Percentiles rank a stretch among this genome's conserved stretches.
phyloP scores from a whole-genome alignment of 1,284 basidiomycete species.

The Puccinia polysora region DNA sequence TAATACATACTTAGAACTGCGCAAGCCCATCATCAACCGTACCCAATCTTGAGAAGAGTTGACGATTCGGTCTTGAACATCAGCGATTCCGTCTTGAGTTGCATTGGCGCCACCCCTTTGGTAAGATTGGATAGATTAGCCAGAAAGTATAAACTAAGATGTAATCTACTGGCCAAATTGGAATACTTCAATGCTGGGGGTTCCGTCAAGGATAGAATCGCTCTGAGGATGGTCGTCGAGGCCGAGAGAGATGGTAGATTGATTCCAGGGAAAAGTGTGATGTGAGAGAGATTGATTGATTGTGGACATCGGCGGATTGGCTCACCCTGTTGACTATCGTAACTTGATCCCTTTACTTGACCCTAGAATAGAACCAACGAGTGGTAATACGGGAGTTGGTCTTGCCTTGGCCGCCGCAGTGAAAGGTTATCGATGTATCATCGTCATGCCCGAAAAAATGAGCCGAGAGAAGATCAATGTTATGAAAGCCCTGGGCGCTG shows the following conservation, averaged over 20 bases:
- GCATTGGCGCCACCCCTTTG: constrained; percentile 85
- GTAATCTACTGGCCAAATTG: constrained; percentile 90
- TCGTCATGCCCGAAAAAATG: constrained; percentile 92
- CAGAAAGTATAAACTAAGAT: constrained; percentile 68
- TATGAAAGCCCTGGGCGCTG: constrained; percentile 82
- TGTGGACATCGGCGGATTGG: neutral
- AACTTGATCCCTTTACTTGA: neutral
- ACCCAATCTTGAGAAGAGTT: constrained; percentile 5
- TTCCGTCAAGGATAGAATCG: constrained; percentile 82
- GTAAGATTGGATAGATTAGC: constrained; percentile 79
- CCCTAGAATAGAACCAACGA: constrained; percentile 56
- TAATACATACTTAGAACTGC: too few species aligned
- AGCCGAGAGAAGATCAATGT: constrained; percentile 90
- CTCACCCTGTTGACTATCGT: neutral
- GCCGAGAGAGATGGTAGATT: constrained; percentile 83
- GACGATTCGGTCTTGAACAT: constrained; percentile 53
- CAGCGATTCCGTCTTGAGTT: constrained; percentile 71
- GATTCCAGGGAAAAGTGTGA: constrained; percentile 78
- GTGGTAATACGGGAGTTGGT: constrained; percentile 81
- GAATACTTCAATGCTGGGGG: constrained; percentile 90
- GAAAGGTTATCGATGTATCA: constrained; percentile 64
- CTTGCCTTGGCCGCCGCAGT: constrained; percentile 47
- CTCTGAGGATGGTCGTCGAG: constrained; percentile 78
- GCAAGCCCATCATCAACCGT: too few species aligned
- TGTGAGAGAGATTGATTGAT: constrained; percentile 53